Percentiles rank a stretch among this genome's conserved stretches.
These are phyloP conservation scores for Corchorus capsularis DNA, from an alignment of 345 rosid genomes.

Conservation along the genomic window DNA sequence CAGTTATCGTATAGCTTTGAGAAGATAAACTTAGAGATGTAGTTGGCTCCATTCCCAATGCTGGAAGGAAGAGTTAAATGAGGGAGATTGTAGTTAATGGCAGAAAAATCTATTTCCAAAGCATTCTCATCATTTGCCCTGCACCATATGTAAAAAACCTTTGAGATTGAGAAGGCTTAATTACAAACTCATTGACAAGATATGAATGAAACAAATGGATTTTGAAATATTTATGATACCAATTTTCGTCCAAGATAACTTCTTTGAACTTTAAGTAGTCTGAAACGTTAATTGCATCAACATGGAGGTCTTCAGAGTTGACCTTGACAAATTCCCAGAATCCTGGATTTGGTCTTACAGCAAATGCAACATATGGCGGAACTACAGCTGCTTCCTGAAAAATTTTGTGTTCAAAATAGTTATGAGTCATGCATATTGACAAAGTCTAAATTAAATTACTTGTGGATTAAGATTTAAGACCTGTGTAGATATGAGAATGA, in stretches of 20 bases:
- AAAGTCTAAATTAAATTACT: not conserved
- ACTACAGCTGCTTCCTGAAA: conserved; percentile 83
- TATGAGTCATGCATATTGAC: no score
- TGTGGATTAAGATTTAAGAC: conserved; percentile 21
- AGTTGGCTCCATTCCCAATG: conserved; percentile 72
- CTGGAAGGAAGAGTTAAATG: conserved; percentile 70
- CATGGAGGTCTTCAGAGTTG: conserved; percentile 55
- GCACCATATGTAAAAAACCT: conserved; percentile 10
- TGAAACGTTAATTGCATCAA: conserved; percentile 51
- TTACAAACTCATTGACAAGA: not conserved
- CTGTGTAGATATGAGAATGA: conserved; percentile 69
- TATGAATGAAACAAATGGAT: no score
- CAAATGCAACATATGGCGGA: conserved; percentile 80
- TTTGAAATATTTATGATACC: conserved; percentile 39
- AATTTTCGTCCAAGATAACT: conserved; percentile 62
- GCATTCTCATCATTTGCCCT: conserved; percentile 87
- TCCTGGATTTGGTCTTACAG: conserved; percentile 86
- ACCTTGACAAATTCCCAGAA: conserved; percentile 90
- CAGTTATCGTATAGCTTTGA: conserved; percentile 49
- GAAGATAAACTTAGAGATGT: conserved; percentile 67
- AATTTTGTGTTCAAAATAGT: not conserved
- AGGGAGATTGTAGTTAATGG: conserved; percentile 70
- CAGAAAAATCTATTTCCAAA: conserved; percentile 83
- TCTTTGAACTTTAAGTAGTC: conserved; percentile 87
- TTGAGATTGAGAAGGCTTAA: not conserved